Evolutionary conservation across 2,329 filamentous ascomycete genomes (phyloP).

Genomic region (Cytospora chrysosperma): DNA sequence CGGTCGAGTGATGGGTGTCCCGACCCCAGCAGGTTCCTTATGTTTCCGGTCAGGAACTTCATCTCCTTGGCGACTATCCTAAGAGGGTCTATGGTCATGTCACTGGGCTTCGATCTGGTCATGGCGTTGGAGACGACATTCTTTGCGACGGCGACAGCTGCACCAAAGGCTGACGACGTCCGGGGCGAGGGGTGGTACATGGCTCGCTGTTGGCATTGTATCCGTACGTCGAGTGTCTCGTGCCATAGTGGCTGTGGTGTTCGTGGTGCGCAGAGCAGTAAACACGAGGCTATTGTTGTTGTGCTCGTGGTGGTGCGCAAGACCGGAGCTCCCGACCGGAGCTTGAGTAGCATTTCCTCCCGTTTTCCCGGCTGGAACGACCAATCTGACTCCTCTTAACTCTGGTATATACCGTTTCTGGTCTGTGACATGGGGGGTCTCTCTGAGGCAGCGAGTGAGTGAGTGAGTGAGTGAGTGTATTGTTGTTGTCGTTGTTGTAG

Average conservation of each 20-base stretch:
- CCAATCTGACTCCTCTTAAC: constrained; percentile 33
- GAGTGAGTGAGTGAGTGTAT: background rate
- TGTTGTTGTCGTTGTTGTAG: too few species aligned
- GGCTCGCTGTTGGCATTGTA: constrained; percentile 33
- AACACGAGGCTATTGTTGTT: constrained; percentile 32
- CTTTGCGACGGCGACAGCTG: constrained; percentile 68
- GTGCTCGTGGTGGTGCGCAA: constrained; percentile 45
- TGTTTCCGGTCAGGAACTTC: constrained; percentile 92
- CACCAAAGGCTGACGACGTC: constrained; percentile 68
- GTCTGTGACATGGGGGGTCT: constrained; percentile 8
- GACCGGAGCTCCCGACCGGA: constrained; percentile 53
- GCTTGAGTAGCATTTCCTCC: constrained; percentile 45
- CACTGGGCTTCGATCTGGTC: constrained; percentile 59
- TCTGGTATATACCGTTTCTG: constrained; percentile 19
- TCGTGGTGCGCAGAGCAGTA: constrained; percentile 36
- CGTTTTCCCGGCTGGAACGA: constrained; percentile 29
- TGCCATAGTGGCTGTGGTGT: constrained; percentile 41
- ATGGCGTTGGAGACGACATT: constrained; percentile 70
- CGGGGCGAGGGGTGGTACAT: constrained; percentile 46
- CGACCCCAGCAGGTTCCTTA: constrained; percentile 87
- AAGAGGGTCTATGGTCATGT: constrained; percentile 81
- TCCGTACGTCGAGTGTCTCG: constrained; percentile 34
- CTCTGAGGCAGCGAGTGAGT: constrained; percentile 18
- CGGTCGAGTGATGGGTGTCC: constrained; percentile 93
- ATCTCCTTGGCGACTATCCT: constrained; percentile 92